Evolutionary conservation across 768 basidiomycete genomes (phyloP), one percentile per base, ranked within the genome.

Genomic region (Xerocomellus chrysenteron): DNA sequence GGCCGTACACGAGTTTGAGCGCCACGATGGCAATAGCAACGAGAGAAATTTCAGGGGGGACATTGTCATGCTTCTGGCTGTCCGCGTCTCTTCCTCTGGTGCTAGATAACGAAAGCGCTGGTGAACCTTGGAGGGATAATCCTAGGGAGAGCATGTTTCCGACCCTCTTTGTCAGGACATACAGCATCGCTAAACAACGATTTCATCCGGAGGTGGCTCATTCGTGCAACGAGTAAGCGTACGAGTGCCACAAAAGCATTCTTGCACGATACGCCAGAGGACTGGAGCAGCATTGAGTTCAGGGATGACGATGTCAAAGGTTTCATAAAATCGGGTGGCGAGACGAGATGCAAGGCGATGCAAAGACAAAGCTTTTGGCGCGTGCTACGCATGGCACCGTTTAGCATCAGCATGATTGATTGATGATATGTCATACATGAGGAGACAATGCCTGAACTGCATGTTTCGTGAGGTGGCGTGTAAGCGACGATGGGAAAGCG

Each of bases 1-100:
- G 66, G 1, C 93, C 94, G 64, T 94, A 94, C 26, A 86, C 81
- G 79, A 96, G 79, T 74, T 94, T 95, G 63, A 94, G 76, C 36
- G 86, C 84, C 12, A 92, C 78, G 13, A 94, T 77, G 47, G 81
- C 80, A 14, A 76, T 76, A 2, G 81, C 83, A 43, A 82, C 67
- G 24, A 92, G 73, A 3, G 80, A 79, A 47, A 87, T 74, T 66
- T 94, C 92, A 11, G 86, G 80, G 7, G 90, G 84, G 30, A 81
- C 78, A 60, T 81, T 84, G 69, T 91, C 90, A 52, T 79, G 76
- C 52, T 76, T 78, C 66, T 85, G 83, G 24, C 73, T 68, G 45
- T 71, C 73, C 16, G 75, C 74, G 60, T 82, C 82, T 14, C 65
- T 64, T 24, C 63, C 61, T 57, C 74, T 76, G 12, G 68, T 51